These are phyloP conservation scores for Hygrophila difformis DNA, from an alignment of 257 asterid species.

Conservation along the genomic window DNA sequence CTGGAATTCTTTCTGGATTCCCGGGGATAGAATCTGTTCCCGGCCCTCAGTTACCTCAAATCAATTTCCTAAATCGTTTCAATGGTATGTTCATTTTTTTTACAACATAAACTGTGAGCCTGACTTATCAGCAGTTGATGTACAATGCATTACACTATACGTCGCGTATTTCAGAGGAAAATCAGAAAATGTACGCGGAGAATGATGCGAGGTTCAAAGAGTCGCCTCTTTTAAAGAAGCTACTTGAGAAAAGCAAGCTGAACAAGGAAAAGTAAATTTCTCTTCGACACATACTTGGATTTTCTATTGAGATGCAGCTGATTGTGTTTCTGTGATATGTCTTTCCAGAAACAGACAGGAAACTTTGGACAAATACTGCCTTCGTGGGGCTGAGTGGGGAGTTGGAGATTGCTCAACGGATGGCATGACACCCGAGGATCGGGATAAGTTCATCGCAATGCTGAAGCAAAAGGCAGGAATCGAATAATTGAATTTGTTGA, in stretches of 20 bases:
- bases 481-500: constrained; percentile 39
- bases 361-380: constrained; percentile 67
- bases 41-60: constrained; percentile 81
- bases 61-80: constrained; percentile 67
- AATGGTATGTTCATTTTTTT: constrained; percentile 54
- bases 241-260: constrained; percentile 65
- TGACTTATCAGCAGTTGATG: no score
- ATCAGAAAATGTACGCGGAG: constrained; percentile 89
- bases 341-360: constrained; percentile 53
- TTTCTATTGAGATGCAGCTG: not conserved
- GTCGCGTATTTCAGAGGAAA: constrained; percentile 47
- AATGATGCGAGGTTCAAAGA: constrained; percentile 79
- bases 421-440: constrained; percentile 73
- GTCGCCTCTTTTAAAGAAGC: constrained; percentile 69
- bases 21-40: constrained; percentile 84
- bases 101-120: no score
- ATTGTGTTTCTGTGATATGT: not conserved
- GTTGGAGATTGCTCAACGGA: constrained; percentile 93
- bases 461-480: constrained; percentile 80
- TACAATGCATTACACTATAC: no score
- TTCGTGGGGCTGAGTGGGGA: constrained; percentile 98
- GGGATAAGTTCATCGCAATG: constrained; percentile 67
- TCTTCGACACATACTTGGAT: constrained; percentile 12
- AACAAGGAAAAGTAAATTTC: constrained; percentile 66
- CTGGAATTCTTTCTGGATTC: constrained; percentile 79